Evolutionary conservation across 106 monocot species (phyloP), one percentile per base, ranked within the genome.

Genomic region (Apostasia ramifera): DNA sequence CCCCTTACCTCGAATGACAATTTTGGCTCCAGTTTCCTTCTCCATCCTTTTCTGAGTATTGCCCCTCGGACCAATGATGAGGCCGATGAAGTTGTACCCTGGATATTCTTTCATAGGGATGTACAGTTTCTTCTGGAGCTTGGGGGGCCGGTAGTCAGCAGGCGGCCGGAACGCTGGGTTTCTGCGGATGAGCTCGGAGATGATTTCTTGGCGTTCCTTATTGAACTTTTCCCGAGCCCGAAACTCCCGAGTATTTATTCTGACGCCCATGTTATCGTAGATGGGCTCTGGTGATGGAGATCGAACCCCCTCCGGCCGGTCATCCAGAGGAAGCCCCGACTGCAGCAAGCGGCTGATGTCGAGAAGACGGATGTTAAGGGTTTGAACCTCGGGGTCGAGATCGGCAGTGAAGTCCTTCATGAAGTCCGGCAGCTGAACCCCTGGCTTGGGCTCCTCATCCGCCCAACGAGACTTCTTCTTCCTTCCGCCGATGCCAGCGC

Each of bases 51-150:
- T 95, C 77, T 91, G 86, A 0, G 88, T 88, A 74, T 91, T 95
- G 4, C 94, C 94, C 15, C 88, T 78, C 1, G 91, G 94, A 4
- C 91, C 97, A 10, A 97, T 89, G 6, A 97, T 92, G 57, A 97
- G 80, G 1, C 97, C 97, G 13, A 89, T 89, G 53, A 97, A 92
- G 59, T 97, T 97, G 65, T 97, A 97, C 5, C 89, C 89, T 0
- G 97, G 92, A 65, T 83, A 97, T 73, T 97, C 97, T 60, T 97
- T 97, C 85, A 92, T 85, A 0, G 97, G 97, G 26, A 97, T 87
- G 70, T 86, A 90, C 7, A 97, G 73, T 77, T 92, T 97, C 73
- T 97, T 97, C 59, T 85, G 80, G 42, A 92, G 79, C 77, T 87
- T 92, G 4, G 92, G 86, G 0, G 88, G 92, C 11, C 89, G 83